These are phyloP conservation scores for Podila horticola DNA, from an alignment of 192 early-diverging fungal genomes.

Conservation along the genomic window DNA sequence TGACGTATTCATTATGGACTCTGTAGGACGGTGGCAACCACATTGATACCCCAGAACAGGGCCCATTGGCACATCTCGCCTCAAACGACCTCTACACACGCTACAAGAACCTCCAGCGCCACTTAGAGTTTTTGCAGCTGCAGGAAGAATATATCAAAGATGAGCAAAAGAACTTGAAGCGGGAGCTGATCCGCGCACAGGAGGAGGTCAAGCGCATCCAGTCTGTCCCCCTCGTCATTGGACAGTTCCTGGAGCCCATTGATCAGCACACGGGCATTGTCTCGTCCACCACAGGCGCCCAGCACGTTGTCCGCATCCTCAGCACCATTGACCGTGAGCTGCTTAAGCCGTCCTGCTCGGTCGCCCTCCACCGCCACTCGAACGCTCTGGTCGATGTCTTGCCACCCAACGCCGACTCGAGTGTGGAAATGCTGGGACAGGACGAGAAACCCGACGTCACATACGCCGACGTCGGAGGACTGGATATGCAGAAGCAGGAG, in stretches of 20 bases:
- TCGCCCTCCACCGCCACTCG: slow-evolving; percentile 96
- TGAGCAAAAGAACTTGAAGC: slow-evolving; percentile 96
- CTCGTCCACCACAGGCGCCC: slow-evolving; percentile 91
- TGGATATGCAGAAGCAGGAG: slow-evolving; percentile 94
- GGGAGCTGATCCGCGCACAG: slow-evolving; percentile 93
- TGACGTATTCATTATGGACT: too few species aligned
- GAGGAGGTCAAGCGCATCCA: slow-evolving; percentile 99
- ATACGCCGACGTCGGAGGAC: slow-evolving; percentile 85
- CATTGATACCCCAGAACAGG: slow-evolving; percentile 34
- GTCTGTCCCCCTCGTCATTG: slow-evolving; percentile 97
- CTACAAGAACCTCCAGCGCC: slow-evolving; percentile 93
- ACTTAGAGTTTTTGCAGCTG: slow-evolving; percentile 94
- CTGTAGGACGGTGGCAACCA: slow-evolving; percentile 13
- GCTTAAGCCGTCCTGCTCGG: slow-evolving; percentile 92
- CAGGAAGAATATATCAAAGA: slow-evolving; percentile 99
- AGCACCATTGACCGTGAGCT: slow-evolving; percentile 98
- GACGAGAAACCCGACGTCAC: slow-evolving; percentile 85
- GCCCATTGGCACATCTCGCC: slow-evolving; percentile 67
- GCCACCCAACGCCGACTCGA: slow-evolving; percentile 95
- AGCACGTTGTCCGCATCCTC: slow-evolving; percentile 93
- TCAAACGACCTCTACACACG: slow-evolving; percentile 93
- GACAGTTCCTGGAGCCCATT: slow-evolving; percentile 98
- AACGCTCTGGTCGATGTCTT: slow-evolving; percentile 97
- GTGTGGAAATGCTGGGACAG: slow-evolving; percentile 86
- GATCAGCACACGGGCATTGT: slow-evolving; percentile 97